Conservation (phyloP, 176 grass and related monocot genomes). For the Zea mays region DNA sequence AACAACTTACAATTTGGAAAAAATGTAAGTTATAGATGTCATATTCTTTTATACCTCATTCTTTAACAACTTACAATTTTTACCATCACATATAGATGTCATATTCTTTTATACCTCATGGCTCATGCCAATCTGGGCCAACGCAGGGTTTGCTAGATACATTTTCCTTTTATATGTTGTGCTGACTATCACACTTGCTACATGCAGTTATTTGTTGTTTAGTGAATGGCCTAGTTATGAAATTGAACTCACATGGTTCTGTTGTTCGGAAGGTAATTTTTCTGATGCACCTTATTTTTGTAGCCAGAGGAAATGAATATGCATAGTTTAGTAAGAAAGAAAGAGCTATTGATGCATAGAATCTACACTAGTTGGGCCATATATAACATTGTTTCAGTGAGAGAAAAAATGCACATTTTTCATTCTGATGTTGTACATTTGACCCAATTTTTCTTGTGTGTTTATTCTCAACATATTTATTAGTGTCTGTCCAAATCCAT, state of each 20-base stretch:
- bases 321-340: background rate
- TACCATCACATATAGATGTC: background rate
- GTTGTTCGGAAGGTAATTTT: slow-evolving; percentile 86
- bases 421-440: background rate
- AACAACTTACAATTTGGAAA: too few species aligned
- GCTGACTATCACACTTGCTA: slow-evolving; percentile 23
- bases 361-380: background rate
- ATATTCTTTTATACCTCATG: background rate
- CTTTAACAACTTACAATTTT: too few species aligned
- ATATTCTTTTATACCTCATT: too few species aligned
- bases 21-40: too few species aligned
- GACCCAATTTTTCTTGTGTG: background rate
- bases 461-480: background rate
- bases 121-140: background rate
- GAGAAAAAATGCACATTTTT: background rate
- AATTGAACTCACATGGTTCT: slow-evolving; percentile 57
- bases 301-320: background rate
- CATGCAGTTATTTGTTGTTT: slow-evolving; percentile 83
- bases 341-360: background rate
- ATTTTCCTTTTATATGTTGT: slow-evolving; percentile 8
- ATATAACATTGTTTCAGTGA: background rate
- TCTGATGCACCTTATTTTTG: too few species aligned
- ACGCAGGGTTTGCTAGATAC: background rate
- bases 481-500: too few species aligned
- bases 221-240: slow-evolving; percentile 72